Evolutionary conservation across 176 grass and related monocot species (phyloP), one percentile per base, ranked within the genome.

Genomic region (Musa acuminata): DNA sequence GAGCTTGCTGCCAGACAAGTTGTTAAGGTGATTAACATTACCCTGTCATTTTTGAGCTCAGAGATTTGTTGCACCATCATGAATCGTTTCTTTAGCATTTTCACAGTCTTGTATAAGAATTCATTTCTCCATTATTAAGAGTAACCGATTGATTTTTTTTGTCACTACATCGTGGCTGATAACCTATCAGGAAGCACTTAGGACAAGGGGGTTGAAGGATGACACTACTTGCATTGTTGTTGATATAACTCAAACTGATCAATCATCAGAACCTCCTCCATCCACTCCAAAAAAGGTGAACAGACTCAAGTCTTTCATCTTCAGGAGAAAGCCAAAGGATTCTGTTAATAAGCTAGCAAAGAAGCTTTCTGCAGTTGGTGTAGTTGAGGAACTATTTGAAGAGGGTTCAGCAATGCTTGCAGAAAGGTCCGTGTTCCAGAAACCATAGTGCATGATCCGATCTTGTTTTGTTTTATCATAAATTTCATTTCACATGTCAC

Each of bases 221-320:
- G 93, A 96, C 70, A 92, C 93, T 17, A 96, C 93, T 70, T 96
- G 93, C 80, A 92, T 96, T 53, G 85, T 96, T 78, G 89, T 96
- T 79, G 93, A 96, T 62, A 92, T 96, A 79, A 88, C 92, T 55
- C 90, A 81, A 71, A 74, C 93, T 76, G 93, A 89, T 79, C 83
- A 86, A 86, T 81, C 80, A n/a, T 82, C 19, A 55, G 83, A 81
- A 53, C 83, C 65, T 3, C 83, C 87, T 66, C 83, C 80, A 79
- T 87, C 89, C 35, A 83, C 89, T 13, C 87, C 87, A 0, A 96
- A 90, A 90, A 96, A 88, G 77, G 87, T 88, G 82, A 92, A 86
- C 76, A 96, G 90, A 80, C 67, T 96, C 29, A 92, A 83, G 55
- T 92, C 85, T 51, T 80, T 96, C 29, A 88, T 90, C 25, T 78